A percentile compares a stretch with the other conserved stretches of the same genome.
phyloP scores from a whole-genome alignment of 495 filamentous ascomycete species.

The Podospora fimiseda region DNA sequence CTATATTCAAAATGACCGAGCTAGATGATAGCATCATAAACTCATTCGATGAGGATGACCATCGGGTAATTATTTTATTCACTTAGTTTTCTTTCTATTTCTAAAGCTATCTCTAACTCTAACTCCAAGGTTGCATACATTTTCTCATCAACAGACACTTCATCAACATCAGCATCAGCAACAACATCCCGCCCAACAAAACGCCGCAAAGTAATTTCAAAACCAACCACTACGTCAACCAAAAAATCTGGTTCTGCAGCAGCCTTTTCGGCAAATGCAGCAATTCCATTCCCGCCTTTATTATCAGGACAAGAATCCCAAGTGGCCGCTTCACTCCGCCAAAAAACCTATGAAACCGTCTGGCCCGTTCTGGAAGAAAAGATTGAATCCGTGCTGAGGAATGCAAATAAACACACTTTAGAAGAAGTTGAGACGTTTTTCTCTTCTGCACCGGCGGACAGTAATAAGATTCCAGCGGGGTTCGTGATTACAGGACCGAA shows the following conservation, averaged over 20 bases:
- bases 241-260: not conserved
- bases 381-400: constrained; percentile 46
- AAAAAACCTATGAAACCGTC: constrained; percentile 54
- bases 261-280: not conserved
- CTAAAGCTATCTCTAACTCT: not conserved
- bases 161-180: constrained; percentile 24
- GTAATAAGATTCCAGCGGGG: constrained; percentile 59
- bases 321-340: constrained; percentile 47
- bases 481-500: constrained; percentile 84
- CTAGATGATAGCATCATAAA: not conserved
- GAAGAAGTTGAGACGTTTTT: constrained; percentile 62
- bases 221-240: not conserved
- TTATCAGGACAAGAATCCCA: constrained; percentile 55
- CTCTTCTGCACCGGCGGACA: constrained; percentile 37
- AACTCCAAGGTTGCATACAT: constrained; percentile 60
- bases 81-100: not conserved
- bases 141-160: constrained; percentile 44
- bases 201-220: constrained; percentile 48
- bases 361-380: constrained; percentile 60
- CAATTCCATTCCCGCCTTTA: constrained; percentile 48
- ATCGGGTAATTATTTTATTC: constrained; percentile 25
- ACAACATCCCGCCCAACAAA: constrained; percentile 52
- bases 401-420: constrained; percentile 55
- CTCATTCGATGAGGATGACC: constrained; percentile 27
- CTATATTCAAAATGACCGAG: constrained; percentile 9